Evolutionary conservation across 768 basidiomycete species (phyloP).

Genomic region (Auriscalpium orientale): DNA sequence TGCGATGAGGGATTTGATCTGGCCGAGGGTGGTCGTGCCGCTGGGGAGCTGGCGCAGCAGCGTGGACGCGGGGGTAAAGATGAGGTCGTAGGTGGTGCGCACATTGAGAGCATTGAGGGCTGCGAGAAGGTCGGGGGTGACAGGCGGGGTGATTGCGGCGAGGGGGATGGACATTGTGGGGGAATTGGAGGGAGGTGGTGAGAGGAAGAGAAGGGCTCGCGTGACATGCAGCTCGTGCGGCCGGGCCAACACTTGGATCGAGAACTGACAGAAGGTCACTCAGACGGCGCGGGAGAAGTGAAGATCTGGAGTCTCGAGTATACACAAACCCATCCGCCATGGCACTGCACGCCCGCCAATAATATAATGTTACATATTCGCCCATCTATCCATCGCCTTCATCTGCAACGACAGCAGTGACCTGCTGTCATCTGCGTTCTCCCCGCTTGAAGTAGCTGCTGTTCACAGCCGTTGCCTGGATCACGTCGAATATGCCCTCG

Average conservation of each 20-base stretch:
- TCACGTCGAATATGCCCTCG: slow-evolving; percentile 82
- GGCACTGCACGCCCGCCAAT: no score
- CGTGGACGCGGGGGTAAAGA: slow-evolving; percentile 2
- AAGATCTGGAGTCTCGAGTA: no score
- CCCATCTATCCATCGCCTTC: no score
- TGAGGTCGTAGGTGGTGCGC: slow-evolving; percentile 5
- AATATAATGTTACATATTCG: no score
- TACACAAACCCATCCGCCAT: no score
- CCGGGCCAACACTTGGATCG: no score
- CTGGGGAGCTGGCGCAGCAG: slow-evolving; percentile 7
- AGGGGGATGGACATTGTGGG: slow-evolving; percentile 1
- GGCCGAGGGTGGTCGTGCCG: slow-evolving; percentile 7
- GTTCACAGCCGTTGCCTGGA: slow-evolving; percentile 80
- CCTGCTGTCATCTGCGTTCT: slow-evolving; percentile 25
- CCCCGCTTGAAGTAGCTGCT: slow-evolving; percentile 73
- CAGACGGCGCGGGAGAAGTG: no score
- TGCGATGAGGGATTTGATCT: slow-evolving; percentile 7
- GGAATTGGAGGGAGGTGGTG: background rate
- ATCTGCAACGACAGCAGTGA: no score
- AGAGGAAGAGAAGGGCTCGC: no score
- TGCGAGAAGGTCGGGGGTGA: slow-evolving; percentile 5
- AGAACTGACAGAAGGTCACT: no score
- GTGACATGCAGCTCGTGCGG: no score
- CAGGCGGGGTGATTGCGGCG: slow-evolving; percentile 2
- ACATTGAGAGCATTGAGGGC: slow-evolving; percentile 11